Base-by-base conservation (phyloP, 805 yeast species). In the Yamadazyma kitorensis region DNA sequence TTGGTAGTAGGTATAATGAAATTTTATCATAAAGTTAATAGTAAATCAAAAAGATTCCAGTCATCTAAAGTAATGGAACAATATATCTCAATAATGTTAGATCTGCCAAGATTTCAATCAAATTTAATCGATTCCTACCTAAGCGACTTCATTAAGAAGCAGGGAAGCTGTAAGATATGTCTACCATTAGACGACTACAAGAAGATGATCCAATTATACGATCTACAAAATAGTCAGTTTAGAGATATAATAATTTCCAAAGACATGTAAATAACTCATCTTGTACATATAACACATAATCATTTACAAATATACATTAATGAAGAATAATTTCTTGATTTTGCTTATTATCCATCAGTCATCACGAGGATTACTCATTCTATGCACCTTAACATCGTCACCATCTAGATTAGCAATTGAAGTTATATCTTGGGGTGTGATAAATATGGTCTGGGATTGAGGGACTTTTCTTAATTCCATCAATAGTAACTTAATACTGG, bases 401-500 rank as follows among this genome's bases (percentile, higher is more conserved):
- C 57, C 53, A 24, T 74, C 78, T 17, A 74, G 59, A 20, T 75
- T 79, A n/a, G 79, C 81, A 27, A 83, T 70, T 14, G 78, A 76
- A 1, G 86, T 78, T 43, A 91, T 83, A 54, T 87, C 95, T 51
- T 88, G 94, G 0, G 98, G 98, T 0, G 98, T 91, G 28, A 91
- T 91, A 46, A 91, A 86, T 5, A 91, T 81, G 1, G 95, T 83
- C 59, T 91, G 98, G 0, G 89, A 78, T 41, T 78, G 72, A 0
- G 81, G 72, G 37, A 78, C 74, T 30, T 71, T 70, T 6, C 78
- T 60, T 19, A 89, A 72, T 44, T 86, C 84, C 17, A 74, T 73
- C 30, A 88, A 64, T 54, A 93, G 79, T 42, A 89, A 60, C 30
- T 76, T 70, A 53, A 93, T 78, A 40, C 95, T 87, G 33, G 84